phyloP scores from a whole-genome alignment of 768 basidiomycete genomes.

The Hericium erinaceus region DNA sequence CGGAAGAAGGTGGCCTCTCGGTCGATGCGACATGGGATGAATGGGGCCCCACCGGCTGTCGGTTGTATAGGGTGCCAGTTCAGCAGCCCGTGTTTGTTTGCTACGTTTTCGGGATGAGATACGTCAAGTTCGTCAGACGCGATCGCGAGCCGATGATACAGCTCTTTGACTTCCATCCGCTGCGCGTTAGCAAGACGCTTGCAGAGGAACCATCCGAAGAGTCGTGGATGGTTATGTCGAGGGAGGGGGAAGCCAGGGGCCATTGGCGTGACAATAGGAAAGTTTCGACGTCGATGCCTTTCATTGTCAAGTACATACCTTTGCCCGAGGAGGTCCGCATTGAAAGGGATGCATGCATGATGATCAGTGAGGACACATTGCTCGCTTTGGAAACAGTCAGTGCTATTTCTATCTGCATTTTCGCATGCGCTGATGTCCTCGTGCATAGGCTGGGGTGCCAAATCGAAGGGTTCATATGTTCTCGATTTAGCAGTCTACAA shows the following conservation, averaged over 20 bases:
- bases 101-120: slow-evolving; percentile 12
- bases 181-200: slow-evolving; percentile 2
- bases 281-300: neutral
- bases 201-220: slow-evolving; percentile 5
- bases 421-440: no score
- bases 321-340: neutral
- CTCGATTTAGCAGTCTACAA: neutral
- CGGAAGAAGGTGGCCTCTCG: neutral
- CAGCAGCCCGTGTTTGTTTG: slow-evolving; percentile 3
- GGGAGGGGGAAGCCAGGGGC: neutral
- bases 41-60: neutral
- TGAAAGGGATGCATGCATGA: slow-evolving; percentile 2
- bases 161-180: slow-evolving; percentile 10
- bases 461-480: neutral
- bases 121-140: neutral
- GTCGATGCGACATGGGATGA: slow-evolving; percentile 4
- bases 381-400: slow-evolving; percentile 9
- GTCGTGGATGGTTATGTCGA: neutral
- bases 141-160: neutral
- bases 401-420: neutral
- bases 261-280: neutral
- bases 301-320: slow-evolving; percentile 5
- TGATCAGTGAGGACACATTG: slow-evolving; percentile 14
- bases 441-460: no score
- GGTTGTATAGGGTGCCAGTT: neutral